These are phyloP conservation scores for Suillus lakei DNA, from an alignment of 768 basidiomycete genomes.

Conservation along the genomic window DNA sequence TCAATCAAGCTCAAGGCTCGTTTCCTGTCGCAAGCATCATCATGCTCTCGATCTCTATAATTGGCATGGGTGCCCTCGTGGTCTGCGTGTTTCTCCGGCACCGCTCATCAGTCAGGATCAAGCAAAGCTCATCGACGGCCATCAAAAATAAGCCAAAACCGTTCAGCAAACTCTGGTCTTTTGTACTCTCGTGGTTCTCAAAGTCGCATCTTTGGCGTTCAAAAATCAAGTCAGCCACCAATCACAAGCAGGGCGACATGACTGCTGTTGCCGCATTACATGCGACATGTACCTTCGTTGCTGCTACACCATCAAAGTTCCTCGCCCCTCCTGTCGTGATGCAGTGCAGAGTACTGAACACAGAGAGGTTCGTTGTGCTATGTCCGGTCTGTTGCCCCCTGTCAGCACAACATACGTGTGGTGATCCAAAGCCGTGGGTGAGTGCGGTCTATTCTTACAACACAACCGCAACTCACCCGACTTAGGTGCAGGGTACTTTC, in stretches of 20 bases:
- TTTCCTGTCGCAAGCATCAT: conserved; percentile 24
- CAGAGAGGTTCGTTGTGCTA: conserved; percentile 14
- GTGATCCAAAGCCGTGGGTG: neutral
- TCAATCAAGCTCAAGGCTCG: neutral
- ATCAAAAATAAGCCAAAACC: neutral
- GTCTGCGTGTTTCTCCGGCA: conserved; percentile 27
- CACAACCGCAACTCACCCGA: neutral
- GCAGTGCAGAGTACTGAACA: conserved; percentile 23
- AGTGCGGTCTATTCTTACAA: neutral
- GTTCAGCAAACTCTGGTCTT: neutral
- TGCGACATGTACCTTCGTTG: conserved; percentile 25
- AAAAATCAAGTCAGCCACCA: neutral
- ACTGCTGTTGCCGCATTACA: conserved; percentile 29
- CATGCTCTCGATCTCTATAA: conserved; percentile 20
- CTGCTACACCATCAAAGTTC: conserved; percentile 28
- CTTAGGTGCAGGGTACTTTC: neutral
- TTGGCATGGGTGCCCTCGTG: conserved; percentile 24
- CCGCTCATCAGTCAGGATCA: conserved; percentile 9
- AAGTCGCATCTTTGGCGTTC: conserved; percentile 9
- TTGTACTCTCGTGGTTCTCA: neutral
- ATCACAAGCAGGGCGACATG: conserved; percentile 5
- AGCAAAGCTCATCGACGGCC: neutral
- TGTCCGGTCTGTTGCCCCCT: neutral
- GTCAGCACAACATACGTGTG: neutral
- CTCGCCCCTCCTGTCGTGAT: conserved; percentile 27